A percentile compares a stretch with the other conserved stretches of the same genome.
These are phyloP conservation scores for Graphium sp. DNA, from an alignment of 2,329 filamentous ascomycete species.

Conservation along the genomic window DNA sequence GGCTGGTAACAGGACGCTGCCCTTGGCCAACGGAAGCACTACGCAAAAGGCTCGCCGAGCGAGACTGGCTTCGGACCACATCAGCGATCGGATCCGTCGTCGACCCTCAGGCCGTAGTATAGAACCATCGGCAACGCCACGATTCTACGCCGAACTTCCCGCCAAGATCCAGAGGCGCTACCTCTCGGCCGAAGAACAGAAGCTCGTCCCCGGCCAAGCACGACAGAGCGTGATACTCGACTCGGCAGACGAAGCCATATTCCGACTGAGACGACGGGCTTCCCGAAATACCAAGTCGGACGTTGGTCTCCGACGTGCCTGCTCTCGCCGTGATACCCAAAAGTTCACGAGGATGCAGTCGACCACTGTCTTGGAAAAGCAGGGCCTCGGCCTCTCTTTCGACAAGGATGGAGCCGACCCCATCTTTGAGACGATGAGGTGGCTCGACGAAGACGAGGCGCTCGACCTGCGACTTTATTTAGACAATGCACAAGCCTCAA, in stretches of 20 bases:
- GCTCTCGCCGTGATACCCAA: neutral
- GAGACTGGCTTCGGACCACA: conserved; percentile 12
- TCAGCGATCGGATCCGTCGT: conserved; percentile 12
- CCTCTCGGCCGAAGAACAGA: conserved; percentile 56
- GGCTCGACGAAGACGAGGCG: conserved; percentile 58
- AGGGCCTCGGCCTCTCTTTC: conserved; percentile 23
- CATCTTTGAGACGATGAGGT: conserved; percentile 55
- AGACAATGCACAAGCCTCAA: conserved; percentile 49
- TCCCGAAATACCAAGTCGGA: neutral
- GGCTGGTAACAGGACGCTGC: neutral
- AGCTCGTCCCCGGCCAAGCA: conserved; percentile 34
- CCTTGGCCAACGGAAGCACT: conserved; percentile 2
- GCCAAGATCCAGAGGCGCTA: conserved; percentile 56
- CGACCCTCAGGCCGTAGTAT: conserved; percentile 24
- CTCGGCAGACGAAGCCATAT: conserved; percentile 1
- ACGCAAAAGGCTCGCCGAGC: conserved; percentile 5
- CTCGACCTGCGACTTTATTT: conserved; percentile 50
- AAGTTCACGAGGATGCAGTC: neutral
- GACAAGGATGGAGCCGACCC: too few species aligned
- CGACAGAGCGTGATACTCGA: conserved; percentile 26
- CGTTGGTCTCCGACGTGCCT: too few species aligned
- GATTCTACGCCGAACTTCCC: conserved; percentile 56
- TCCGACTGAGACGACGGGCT: too few species aligned
- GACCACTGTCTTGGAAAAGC: neutral
- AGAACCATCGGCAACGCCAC: conserved; percentile 43